Base-by-base conservation (phyloP, 2,329 filamentous ascomycete genomes). In the Colletotrichum theobromicola region DNA sequence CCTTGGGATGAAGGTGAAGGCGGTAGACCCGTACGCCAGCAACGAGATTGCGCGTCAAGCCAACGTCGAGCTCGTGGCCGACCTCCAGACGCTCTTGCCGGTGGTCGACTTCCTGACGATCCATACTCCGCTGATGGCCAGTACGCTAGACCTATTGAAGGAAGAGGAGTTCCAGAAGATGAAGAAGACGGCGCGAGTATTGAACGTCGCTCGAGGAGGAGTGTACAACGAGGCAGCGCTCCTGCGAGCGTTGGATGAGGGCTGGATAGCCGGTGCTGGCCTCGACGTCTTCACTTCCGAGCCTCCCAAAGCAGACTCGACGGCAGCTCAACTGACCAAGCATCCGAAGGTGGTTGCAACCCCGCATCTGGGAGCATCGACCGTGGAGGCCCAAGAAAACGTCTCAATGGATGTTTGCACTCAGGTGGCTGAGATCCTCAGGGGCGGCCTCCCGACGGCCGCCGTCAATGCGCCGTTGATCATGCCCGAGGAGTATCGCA, bases 391-490 rank as follows among this genome's bases (percentile, higher is more conserved):
- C 0, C 94, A 97, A 82, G 94, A 96, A 80, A 96, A 95, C 75
- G 94, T 96, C 5, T 94, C 93, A 2, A 90, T 96, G 76, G 94
- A 96, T 78, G 94, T 96, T 10, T 96, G 94, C 82, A 92, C 93
- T 37, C 94, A 97, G 83, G 93, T 96, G 15, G 88, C 94, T 0
- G 90, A 93, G 72, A 94, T 96, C 55, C 86, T 97, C 4, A 87
- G 88, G 0, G 94, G 94, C 4, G 93, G 93, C 1, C 87, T 96
- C 2, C 94, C 94, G 0, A 94, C 93, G 2, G 91, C 90, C 24
- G 94, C 94, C 7, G 94, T 96, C 80, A 96, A 97, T 77, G 94
- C 94, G 0, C 94, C 94, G 6, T 89, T 96, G 68, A 96, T 96
- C 76, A 86, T 96, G 18, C 94, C 94, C 0, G 94, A 95, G 76